Evolutionary conservation across 306 rosid species (phyloP), one percentile per base, ranked within the genome.

Genomic region (Neltuma alba): DNA sequence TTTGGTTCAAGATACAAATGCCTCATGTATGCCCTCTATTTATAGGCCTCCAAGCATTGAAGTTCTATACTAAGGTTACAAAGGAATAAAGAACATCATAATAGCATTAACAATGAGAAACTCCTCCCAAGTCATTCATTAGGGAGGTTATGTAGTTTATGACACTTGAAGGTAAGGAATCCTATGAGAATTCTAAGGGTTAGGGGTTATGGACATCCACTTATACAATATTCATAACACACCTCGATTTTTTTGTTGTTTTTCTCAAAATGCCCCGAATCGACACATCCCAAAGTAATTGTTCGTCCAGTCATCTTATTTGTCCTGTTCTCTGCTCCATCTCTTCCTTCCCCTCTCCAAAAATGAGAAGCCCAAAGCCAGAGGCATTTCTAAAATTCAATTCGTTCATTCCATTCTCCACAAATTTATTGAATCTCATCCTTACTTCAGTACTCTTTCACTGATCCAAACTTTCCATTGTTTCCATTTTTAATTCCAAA

Each of bases 401-500:
- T 45, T 14, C 7, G 52, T 7, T 0, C 52, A 45, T 15, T 45
- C 52, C 52, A 14, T 3, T 3, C 15, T 15, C 52, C 15, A 45
- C 52, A 44, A 47, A 47, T 16, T 47, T 15, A 7, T 47, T 15
- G n/a, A 15, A 9, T 48, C 57, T 48, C 54, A 47, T n/a, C 25
- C 52, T 70, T 64, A 4, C 54, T 62, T 37, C 54, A 15, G 64
- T 78, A 6, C 65, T 62, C 33, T 52, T 27, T 42, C 2, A 12
- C 16, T 28, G 15, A 11, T 40, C 63, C 50, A 21, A 42, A 11
- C 12, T 7, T 21, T 7, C 18, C 2, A 12, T 2, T 30, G 18
- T 16, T 33, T 6, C 23, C 57, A 6, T 48, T 36, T 23, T 70
- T 61, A 90, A 75, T 71, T 87, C 94, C 97, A 89, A 45, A 83